A percentile compares a stretch with the other conserved stretches of the same genome.
These are phyloP conservation scores for Phellinidium pouzarii DNA, from an alignment of 1,284 basidiomycete genomes.

Conservation along the genomic window DNA sequence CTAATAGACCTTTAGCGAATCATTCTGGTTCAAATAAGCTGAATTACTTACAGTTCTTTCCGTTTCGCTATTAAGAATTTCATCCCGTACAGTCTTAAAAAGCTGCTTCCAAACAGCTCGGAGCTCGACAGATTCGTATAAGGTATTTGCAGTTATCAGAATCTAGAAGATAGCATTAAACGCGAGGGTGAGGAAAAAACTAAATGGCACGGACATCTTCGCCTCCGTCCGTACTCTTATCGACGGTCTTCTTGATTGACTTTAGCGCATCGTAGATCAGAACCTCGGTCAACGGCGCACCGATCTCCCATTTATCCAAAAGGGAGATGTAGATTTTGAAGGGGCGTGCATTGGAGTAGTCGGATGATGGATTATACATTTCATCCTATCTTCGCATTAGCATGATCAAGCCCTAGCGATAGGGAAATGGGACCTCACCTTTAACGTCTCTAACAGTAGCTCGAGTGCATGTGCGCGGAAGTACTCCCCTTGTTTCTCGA, in stretches of 20 bases:
- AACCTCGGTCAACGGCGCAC: slow-evolving; percentile 70
- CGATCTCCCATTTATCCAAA: slow-evolving; percentile 96
- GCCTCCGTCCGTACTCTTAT: slow-evolving; percentile 40
- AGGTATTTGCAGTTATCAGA: slow-evolving; percentile 77
- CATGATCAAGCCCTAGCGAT: not conserved
- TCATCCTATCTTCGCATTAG: slow-evolving; percentile 43
- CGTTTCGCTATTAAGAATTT: slow-evolving; percentile 40
- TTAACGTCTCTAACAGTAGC: slow-evolving; percentile 62
- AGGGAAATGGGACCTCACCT: slow-evolving; percentile 35
- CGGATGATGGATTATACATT: slow-evolving; percentile 63
- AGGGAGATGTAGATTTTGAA: slow-evolving; percentile 95
- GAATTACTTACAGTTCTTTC: slow-evolving; percentile 38
- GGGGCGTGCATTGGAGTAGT: slow-evolving; percentile 74
- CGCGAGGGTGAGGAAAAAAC: not conserved
- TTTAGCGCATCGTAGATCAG: slow-evolving; percentile 78
- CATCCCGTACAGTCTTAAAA: slow-evolving; percentile 45
- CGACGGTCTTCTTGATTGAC: slow-evolving; percentile 55
- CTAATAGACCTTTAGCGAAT: slow-evolving; percentile 29
- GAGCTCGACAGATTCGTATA: slow-evolving; percentile 93
- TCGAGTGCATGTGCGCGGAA: slow-evolving; percentile 64
- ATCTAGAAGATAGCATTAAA: slow-evolving; percentile 40
- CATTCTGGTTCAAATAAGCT: not conserved
- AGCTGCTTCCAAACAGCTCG: slow-evolving; percentile 81
- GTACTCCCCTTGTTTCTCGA: slow-evolving; percentile 66
- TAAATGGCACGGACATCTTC: slow-evolving; percentile 52